Conservation (phyloP, 306 rosid genomes). For the Hippophae gyantsensis region DNA sequence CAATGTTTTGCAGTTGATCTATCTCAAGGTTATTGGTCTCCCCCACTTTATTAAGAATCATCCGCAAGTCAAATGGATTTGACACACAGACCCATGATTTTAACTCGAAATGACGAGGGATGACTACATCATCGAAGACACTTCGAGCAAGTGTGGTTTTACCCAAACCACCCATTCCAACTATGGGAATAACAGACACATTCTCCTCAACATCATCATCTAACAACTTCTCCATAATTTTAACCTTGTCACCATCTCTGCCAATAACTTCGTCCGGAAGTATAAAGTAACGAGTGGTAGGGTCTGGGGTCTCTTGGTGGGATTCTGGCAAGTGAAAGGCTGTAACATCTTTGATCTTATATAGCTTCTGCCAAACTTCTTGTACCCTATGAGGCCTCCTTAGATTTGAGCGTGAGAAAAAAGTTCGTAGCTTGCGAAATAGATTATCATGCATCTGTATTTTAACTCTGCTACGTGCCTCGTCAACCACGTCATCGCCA, state of each 20-base stretch:
- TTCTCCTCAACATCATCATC: background rate
- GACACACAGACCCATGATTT: background rate
- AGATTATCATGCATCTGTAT: background rate
- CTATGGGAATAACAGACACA: background rate
- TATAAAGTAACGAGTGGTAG: background rate
- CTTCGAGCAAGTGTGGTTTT: background rate
- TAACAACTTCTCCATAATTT: background rate
- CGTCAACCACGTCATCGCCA: slow-evolving; percentile 23
- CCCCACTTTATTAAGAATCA: background rate
- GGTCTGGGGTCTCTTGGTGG: no score
- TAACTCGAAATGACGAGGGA: background rate
- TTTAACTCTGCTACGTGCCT: background rate
- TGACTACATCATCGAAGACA: background rate
- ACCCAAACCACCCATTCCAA: background rate
- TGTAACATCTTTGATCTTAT: background rate
- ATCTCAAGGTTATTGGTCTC: background rate
- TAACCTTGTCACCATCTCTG: background rate
- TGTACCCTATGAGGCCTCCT: background rate
- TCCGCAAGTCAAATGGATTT: background rate
- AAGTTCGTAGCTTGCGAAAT: background rate
- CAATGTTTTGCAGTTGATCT: background rate
- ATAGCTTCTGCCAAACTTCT: background rate
- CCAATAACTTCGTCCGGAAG: background rate
- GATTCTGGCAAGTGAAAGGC: no score
- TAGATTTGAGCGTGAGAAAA: background rate